These are phyloP conservation scores for Moesziomyces sp. DNA, from an alignment of 1,284 basidiomycete genomes.

Conservation along the genomic window DNA sequence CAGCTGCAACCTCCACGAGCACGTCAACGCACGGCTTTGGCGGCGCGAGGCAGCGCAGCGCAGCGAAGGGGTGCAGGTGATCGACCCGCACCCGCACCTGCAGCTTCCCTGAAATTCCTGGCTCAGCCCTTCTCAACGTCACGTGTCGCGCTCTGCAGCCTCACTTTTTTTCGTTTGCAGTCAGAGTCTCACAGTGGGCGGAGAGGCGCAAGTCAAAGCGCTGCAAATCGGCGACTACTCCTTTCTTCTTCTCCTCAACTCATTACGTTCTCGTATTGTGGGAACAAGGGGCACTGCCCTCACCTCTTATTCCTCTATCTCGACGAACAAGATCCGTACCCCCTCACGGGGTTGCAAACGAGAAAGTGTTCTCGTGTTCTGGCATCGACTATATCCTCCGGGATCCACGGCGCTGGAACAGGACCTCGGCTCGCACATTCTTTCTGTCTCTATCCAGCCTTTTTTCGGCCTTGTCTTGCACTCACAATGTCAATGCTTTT, in stretches of 20 bases:
- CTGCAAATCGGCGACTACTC: background rate
- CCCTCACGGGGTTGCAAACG: constrained; percentile 8
- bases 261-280: constrained; percentile 60
- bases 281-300: constrained; percentile 40
- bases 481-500: background rate
- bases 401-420: constrained; percentile 35
- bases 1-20: constrained; percentile 7
- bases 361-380: constrained; percentile 45
- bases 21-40: too few species aligned
- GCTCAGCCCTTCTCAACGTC: background rate
- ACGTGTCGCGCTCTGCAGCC: background rate
- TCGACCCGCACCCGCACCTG: background rate
- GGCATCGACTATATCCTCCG: constrained; percentile 17
- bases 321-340: constrained; percentile 54
- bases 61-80: too few species aligned
- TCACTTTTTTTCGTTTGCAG: constrained; percentile 1
- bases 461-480: too few species aligned
- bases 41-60: too few species aligned
- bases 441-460: background rate
- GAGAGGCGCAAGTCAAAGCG: constrained; percentile 1
- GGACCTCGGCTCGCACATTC: constrained; percentile 47
- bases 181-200: background rate
- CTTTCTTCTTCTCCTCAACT: constrained; percentile 47
- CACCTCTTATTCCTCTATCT: constrained; percentile 57
- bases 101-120: background rate